Evolutionary conservation across 345 rosid species (phyloP).

Genomic region (Erucastrum elatum): DNA sequence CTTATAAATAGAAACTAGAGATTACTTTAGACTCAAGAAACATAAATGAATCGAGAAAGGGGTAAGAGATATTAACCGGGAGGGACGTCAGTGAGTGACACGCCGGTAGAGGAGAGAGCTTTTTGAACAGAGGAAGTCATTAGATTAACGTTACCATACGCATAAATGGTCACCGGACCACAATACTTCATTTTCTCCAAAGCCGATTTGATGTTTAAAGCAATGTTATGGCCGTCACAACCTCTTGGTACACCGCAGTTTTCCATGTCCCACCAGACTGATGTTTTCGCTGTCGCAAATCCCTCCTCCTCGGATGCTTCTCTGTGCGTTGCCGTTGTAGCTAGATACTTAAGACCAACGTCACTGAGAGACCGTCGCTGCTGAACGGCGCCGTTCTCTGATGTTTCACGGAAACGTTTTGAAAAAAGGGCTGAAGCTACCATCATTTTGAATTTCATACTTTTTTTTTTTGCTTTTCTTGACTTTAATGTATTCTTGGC

Average conservation of each 20-base stretch:
- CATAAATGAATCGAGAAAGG: background rate
- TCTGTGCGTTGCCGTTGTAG: background rate
- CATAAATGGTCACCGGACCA: constrained; percentile 71
- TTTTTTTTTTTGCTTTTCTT: background rate
- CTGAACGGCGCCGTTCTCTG: background rate
- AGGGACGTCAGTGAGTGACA: constrained; percentile 76
- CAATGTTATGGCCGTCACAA: constrained; percentile 59
- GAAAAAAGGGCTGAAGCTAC: background rate
- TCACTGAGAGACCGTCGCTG: background rate
- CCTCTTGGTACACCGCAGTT: constrained; percentile 68
- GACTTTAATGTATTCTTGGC: background rate
- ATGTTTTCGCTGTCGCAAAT: constrained; percentile 61
- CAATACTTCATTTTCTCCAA: constrained; percentile 52
- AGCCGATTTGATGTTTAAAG: constrained; percentile 70
- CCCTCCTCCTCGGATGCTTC: constrained; percentile 40
- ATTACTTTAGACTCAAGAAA: background rate
- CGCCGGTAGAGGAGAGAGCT: constrained; percentile 75
- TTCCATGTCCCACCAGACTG: constrained; percentile 93
- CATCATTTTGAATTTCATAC: background rate
- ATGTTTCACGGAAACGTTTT: background rate
- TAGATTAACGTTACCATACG: constrained; percentile 68
- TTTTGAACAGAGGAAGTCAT: constrained; percentile 53
- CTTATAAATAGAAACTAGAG: background rate
- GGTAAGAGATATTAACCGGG: constrained; percentile 45
- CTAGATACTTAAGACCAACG: background rate